Base-by-base conservation (phyloP, 1,284 basidiomycete genomes). In the Cutaneotrichosporon cyanovorans region DNA sequence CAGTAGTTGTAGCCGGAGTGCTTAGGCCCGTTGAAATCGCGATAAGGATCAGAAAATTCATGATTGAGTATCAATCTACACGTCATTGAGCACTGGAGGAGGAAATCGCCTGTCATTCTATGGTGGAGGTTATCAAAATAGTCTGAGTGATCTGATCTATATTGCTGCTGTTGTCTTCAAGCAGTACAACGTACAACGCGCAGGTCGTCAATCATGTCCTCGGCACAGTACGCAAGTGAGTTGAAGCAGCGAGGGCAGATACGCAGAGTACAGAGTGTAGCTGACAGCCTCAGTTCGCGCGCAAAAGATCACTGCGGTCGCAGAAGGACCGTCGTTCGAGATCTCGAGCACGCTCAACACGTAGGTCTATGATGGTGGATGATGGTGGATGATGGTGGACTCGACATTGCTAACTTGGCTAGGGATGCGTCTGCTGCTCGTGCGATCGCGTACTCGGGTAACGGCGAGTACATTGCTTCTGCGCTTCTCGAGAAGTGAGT, bases 231-330 rank as follows among this genome's bases (percentile, higher is more conserved):
- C 25, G 25, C 25, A 28, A 28, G 25, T 28, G 25, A 28, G 32
- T 16, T 10, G 32, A 14, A 34, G 32, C 32, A 34, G 22, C 37
- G 30, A 66, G 61, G 61, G 42, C 56, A 25, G 38, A 40, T 28
- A n/a, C n/a, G n/a, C 25, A 28, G 12, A 28, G 16, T 9, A n/a
- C n/a, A n/a, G n/a, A n/a, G n/a, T 12, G 4, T 10, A 47, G 30
- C 36, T 39, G 18, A 52, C 37, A 0, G n/a, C 31, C 18, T 16
- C 65, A 90, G 88, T 83, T 76, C 87, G 92, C 69, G 86, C 92
- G 41, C 90, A 93, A 80, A 97, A 95, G 80, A 79, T 80, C 48
- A 76, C 92, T 51, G 88, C 87, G 55, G 80, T 97, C 62, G 81
- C 89, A 63, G 79, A 82, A 53, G 87, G 85, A 35, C 89, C 92